These are phyloP conservation scores for Phyllosticta citriasiana DNA, from an alignment of 2,329 filamentous ascomycete genomes.

Conservation along the genomic window DNA sequence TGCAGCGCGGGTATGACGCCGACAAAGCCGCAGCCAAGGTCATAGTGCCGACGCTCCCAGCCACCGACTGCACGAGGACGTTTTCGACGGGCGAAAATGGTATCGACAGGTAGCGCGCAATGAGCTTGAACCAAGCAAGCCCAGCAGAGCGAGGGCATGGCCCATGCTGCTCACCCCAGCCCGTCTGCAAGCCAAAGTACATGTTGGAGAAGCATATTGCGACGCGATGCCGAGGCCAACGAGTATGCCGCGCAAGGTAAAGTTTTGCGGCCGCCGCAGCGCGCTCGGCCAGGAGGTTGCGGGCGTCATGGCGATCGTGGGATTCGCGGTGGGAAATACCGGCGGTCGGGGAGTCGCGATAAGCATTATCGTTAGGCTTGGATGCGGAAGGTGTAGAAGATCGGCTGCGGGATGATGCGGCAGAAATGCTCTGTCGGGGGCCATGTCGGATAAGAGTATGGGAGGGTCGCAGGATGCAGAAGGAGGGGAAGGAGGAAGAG, in stretches of 20 bases:
- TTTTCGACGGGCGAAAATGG: constrained; percentile 95
- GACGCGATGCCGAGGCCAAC: constrained; percentile 73
- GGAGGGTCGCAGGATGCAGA: neutral
- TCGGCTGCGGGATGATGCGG: neutral
- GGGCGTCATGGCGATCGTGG: constrained; percentile 4
- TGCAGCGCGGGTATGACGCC: constrained; percentile 90
- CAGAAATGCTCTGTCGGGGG: constrained; percentile 21
- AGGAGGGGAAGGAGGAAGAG: neutral
- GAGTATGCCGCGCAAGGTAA: constrained; percentile 70
- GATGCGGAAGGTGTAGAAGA: neutral
- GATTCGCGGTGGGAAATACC: neutral
- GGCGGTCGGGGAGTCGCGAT: neutral
- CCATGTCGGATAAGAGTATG: constrained; percentile 16
- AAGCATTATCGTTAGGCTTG: neutral
- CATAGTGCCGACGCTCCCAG: constrained; percentile 93
- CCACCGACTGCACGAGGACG: constrained; percentile 91
- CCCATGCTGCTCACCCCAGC: constrained; percentile 81
- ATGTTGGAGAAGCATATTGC: constrained; percentile 96
- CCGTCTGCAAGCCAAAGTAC: constrained; percentile 95
- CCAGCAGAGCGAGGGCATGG: constrained; percentile 89
- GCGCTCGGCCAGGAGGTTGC: constrained; percentile 12
- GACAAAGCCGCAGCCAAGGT: constrained; percentile 88
- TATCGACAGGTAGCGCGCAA: constrained; percentile 61
- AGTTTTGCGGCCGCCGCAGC: constrained; percentile 50
- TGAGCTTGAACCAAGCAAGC: constrained; percentile 80